Evolutionary conservation across 2,329 filamentous ascomycete genomes (phyloP), one percentile per base, ranked within the genome.

Genomic region (Periglandula ipomoeae): DNA sequence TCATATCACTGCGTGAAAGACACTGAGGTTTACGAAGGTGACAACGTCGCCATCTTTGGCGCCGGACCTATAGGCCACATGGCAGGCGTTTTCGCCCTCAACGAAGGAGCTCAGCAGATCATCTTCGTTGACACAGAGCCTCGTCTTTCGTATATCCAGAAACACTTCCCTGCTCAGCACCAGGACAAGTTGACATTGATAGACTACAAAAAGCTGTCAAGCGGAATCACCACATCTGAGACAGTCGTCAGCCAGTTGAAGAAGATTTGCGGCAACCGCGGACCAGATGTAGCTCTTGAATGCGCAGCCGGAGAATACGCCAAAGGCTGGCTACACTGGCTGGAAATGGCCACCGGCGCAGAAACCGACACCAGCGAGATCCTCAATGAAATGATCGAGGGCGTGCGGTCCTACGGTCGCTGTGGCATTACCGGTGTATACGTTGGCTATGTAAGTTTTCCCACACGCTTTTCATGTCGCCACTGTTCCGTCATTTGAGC

Each of bases 311-410:
- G 78, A 19, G 78, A 81, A 60, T 82, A 82, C 47, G 67, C 78
- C 20, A 82, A 82, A 61, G 74, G 78, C 2, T 81, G 78, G 75
- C 60, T 73, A 52, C 78, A 82, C 56, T 78, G 76, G 66, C 58
- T 81, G 2, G 76, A 82, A 63, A 71, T 80, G 50, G 59, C 70
- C 6, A 30, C 79, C 0, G 88, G 88, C 0, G 71, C 84, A 30
- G 89, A 95, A 70, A 95, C 87, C 0, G 89, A 95, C 59, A 91
- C 87, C 0, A 86, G 82, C 46, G 89, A 89, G 70, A 81, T 88
- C 40, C 50, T 89, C 54, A 89, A 89, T 61, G 85, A 89, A 68
- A 87, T 87, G 82, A 80, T 89, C 27, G 79, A 84, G 59, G 74
- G 79, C n/a, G 84, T 87, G 11, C 73, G 79, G 44, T 86, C 81